phyloP scores from a whole-genome alignment of 2,329 filamentous ascomycete species.

The Teratosphaeria zuluensis region DNA sequence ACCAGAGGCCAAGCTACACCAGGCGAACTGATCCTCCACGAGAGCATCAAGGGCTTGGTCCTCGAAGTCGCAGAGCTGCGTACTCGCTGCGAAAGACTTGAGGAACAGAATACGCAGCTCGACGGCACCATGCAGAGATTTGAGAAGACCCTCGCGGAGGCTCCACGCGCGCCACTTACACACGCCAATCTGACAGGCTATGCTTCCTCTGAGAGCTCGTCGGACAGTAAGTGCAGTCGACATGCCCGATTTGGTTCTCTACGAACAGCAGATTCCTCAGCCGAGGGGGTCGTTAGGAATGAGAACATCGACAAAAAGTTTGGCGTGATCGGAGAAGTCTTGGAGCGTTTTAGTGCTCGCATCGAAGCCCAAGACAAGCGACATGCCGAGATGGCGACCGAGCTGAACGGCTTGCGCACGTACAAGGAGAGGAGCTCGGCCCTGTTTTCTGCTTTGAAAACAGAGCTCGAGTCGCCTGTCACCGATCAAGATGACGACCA shows the following conservation, averaged over 20 bases:
- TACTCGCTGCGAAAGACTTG: conserved; percentile 2
- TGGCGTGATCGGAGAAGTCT: background rate
- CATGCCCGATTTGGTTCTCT: background rate
- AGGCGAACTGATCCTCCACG: conserved; percentile 5
- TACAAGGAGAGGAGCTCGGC: conserved; percentile 1
- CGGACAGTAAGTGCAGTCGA: background rate
- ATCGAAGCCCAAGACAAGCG: background rate
- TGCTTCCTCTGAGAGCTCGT: background rate
- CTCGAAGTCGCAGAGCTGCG: conserved; percentile 3
- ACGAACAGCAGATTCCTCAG: background rate
- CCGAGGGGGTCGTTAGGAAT: background rate
- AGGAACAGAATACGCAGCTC: background rate
- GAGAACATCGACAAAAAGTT: background rate
- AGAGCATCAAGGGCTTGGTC: conserved; percentile 2
- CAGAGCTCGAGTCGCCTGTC: conserved; percentile 1
- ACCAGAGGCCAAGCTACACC: background rate
- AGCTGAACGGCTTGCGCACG: background rate
- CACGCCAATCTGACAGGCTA: conserved; percentile 3
- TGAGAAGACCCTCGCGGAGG: background rate
- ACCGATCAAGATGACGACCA: background rate
- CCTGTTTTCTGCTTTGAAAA: conserved; percentile 3
- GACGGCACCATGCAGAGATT: background rate
- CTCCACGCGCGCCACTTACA: background rate
- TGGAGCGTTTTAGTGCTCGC: background rate
- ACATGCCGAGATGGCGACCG: background rate